A percentile compares a stretch with the other conserved stretches of the same genome.
These are phyloP conservation scores for Candida neerlandica DNA, from an alignment of 1,139 yeast species.

Conservation along the genomic window DNA sequence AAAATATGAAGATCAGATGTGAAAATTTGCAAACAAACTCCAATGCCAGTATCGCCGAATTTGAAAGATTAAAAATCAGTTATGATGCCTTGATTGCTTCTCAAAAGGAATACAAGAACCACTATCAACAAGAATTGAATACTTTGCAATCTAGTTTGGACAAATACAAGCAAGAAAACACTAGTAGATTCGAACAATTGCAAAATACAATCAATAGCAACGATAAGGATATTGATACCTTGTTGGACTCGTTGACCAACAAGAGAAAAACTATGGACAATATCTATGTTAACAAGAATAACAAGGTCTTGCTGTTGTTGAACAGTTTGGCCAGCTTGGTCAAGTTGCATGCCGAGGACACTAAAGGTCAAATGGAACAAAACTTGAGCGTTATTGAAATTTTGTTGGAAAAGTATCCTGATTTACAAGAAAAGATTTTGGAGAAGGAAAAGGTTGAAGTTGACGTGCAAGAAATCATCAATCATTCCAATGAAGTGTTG, in stretches of 20 bases:
- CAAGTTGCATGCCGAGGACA: constrained; percentile 52
- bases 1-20: constrained; percentile 52
- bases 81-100: constrained; percentile 63
- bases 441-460: constrained; percentile 33
- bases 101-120: constrained; percentile 57
- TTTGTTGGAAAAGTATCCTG: constrained; percentile 40
- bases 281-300: constrained; percentile 50
- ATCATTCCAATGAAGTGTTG: constrained; percentile 37
- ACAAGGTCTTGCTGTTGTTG: constrained; percentile 47
- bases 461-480: constrained; percentile 38
- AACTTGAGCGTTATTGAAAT: constrained; percentile 32
- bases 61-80: constrained; percentile 58
- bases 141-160: constrained; percentile 34
- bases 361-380: constrained; percentile 37
- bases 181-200: constrained; percentile 31
- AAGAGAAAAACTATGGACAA: constrained; percentile 47
- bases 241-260: constrained; percentile 44
- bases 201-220: constrained; percentile 32
- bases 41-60: constrained; percentile 50
- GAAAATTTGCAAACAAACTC: constrained; percentile 53
- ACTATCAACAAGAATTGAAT: constrained; percentile 43
- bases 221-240: constrained; percentile 49
- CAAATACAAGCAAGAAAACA: constrained; percentile 39
- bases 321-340: constrained; percentile 47
- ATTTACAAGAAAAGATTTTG: constrained; percentile 32